Base-by-base conservation (phyloP, 169 alveolate species). In the Neospora caninum region DNA sequence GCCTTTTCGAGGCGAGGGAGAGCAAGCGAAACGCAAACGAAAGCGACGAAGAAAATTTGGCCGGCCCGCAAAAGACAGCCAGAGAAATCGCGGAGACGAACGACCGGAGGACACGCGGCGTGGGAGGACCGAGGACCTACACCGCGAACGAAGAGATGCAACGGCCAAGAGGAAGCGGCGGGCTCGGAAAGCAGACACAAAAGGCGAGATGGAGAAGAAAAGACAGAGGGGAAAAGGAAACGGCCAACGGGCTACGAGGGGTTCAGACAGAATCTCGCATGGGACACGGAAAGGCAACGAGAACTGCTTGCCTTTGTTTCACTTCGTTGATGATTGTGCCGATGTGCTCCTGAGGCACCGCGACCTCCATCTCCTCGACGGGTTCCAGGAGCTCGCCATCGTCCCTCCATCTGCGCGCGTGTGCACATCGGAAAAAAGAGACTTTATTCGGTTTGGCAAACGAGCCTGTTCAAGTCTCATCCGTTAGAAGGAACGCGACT, bases 311-410 rank as follows among this genome's bases (percentile, higher is more conserved):
- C 89, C 89, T 39, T 49, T 82, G 89, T 13, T 82, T 82, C n/a
- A 82, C 64, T 42, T 82, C 89, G 67, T 82, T 82, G 53, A 82
- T 82, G 36, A 82, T 36, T 18, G 38, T 27, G 38, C 89, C 89
- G n/a, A 43, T 49, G 64, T 82, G 67, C 64, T 82, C 89, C 67
- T 82, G 89, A 25, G 89, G 89, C 69, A 82, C 67, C 2, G 89
- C 67, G 16, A 82, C 64, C 31, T 82, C 89, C 89, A 82, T 41
- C 89, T 82, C 89, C 41, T 82, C 89, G 6, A 82, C 89, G 34
- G 89, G 89, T 36, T 82, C 89, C 34, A 82, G 89, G 13, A 82
- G 89, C 41, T 82, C 89, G 6, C 89, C 89, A 67, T 82, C 89
- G 34, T 82, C 89, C 27, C 89, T 36, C 89, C 89, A 82, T 42